Base-by-base conservation (phyloP, 2,329 filamentous ascomycete genomes). In the Epichloe uncinata region DNA sequence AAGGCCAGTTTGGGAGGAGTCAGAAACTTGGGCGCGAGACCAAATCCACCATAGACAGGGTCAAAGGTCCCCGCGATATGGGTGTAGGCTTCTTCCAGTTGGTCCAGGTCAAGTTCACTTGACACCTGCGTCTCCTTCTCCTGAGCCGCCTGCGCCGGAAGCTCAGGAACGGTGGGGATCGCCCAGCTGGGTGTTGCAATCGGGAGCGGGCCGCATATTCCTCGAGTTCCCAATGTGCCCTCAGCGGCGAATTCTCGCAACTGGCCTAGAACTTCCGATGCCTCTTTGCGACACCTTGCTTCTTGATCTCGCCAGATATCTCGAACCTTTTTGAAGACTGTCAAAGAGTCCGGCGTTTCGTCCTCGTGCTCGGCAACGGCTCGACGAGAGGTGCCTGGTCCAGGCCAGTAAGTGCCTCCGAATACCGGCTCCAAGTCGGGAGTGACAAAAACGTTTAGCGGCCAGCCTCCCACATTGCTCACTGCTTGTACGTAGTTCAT, bases 401-500 rank as follows among this genome's bases (percentile, higher is more conserved):
- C 87, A 4, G 90, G 88, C 86, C 89, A 97, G 66, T 96, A 97
- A 8, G 91, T 96, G 22, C 91, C 91, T 37, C 93, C 93, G 67
- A 96, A 97, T 9, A 98, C 85, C 0, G 93, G 93, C 61, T 95
- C 84, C 26, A 97, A 76, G 57, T 95, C 84, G 0, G 93, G 89
- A 0, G 93, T 98, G 33, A 97, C 76, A 63, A 98, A 97, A 15
- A 95, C 83, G 61, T 96, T 97, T 53, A 97, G 70, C 1, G 93
- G 93, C 90, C 93, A 97, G 38, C 93, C 93, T 9, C 89, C 91
- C 2, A 80, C 84, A 18, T 86, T 89, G 52, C 85, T 95, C 11
- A 93, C 91, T 1, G 91, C 91, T 64, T 96, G 89, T 40, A 95
- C 84, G 66, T 95, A 98, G 70, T 95, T 95, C 88, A 96, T 96